Evolutionary conservation across 305 asterid species (phyloP), one percentile per base, ranked within the genome.

Genomic region (Fraxinus angustifolia): DNA sequence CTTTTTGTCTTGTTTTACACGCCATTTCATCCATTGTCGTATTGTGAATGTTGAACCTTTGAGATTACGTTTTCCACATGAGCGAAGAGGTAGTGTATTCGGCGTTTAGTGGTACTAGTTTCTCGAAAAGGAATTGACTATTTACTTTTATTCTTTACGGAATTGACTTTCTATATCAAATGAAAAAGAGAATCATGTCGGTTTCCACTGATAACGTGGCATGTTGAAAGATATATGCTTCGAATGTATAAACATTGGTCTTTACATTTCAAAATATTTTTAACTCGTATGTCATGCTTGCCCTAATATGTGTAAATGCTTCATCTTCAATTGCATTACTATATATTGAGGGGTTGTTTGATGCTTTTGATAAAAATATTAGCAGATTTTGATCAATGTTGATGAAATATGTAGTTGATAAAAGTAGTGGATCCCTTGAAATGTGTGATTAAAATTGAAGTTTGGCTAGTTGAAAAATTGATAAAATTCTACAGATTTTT

Each of bases 11-110:
- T n/a, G 1, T 6, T 6, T 2, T 14, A 35, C 38, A 14, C 11
- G 33, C 73, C 62, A 56, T 75, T 21, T 34, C 38, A 11, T 70
- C 72, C 23, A 68, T 81, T 78, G 81, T 80, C 79, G 81, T 72
- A 30, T 62, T 56, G 62, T 80, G 38, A 11, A 4, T 68, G 23
- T 26, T 0, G 11, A 73, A 73, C 56, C 45, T 21, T 77, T 53
- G 30, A 60, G 78, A 81, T 35, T 71, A 14, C 30, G 38, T 50
- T 70, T 42, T 67, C 73, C 40, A 65, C 17, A 30, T 38, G 53
- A 58, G 70, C 50, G 16, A 82, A 68, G 60, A 68, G 62, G 58
- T 50, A 85, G 82, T 75, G 77, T 34, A 58, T 83, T n/a, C 42
- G 70, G 62, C 62, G 33, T 16, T 40, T 0, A 2, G 3, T 8